Percentiles rank a stretch among this genome's conserved stretches.
These are phyloP conservation scores for Plasmodium yoelii DNA, from an alignment of 169 alveolate genomes.

Conservation along the genomic window DNA sequence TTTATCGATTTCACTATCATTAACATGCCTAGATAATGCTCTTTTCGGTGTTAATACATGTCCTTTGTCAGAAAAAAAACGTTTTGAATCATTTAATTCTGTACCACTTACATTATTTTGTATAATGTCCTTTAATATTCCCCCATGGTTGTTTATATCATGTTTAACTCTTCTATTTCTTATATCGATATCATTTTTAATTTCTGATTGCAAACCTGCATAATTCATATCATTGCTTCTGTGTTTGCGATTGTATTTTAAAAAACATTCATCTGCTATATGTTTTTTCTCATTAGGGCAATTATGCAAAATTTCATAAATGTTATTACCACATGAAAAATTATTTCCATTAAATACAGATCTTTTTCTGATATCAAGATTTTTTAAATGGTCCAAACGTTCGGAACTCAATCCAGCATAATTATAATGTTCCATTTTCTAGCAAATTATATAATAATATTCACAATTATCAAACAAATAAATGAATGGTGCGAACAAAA, in stretches of 20 bases:
- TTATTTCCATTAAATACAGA: slow-evolving; percentile 16
- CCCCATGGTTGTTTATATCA: slow-evolving; percentile 29
- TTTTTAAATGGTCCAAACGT: slow-evolving; percentile 45
- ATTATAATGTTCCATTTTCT: slow-evolving; percentile 28
- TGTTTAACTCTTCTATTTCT: slow-evolving; percentile 43
- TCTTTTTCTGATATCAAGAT: slow-evolving; percentile 43
- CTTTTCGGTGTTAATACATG: slow-evolving; percentile 62
- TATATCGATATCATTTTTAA: slow-evolving; percentile 31
- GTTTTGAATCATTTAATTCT: slow-evolving; percentile 22
- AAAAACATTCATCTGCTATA: slow-evolving; percentile 5
- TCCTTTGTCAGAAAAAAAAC: slow-evolving; percentile 65
- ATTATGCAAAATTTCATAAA: slow-evolving; percentile 61
- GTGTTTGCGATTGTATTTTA: slow-evolving; percentile 7
- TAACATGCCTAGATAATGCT: slow-evolving; percentile 54
- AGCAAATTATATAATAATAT: not conserved
- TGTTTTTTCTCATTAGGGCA: slow-evolving; percentile 25
- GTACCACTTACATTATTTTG: slow-evolving; percentile 29
- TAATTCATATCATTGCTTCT: slow-evolving; percentile 12
- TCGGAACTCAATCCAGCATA: slow-evolving; percentile 74
- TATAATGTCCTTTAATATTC: slow-evolving; percentile 35
- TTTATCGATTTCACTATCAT: slow-evolving; percentile 70
- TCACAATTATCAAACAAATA: not conserved
- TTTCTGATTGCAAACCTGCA: slow-evolving; percentile 58
- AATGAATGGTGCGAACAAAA: not conserved
- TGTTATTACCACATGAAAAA: slow-evolving; percentile 48